These are phyloP conservation scores for Candida gigantensis DNA, from an alignment of 1,139 yeast species.

Conservation along the genomic window DNA sequence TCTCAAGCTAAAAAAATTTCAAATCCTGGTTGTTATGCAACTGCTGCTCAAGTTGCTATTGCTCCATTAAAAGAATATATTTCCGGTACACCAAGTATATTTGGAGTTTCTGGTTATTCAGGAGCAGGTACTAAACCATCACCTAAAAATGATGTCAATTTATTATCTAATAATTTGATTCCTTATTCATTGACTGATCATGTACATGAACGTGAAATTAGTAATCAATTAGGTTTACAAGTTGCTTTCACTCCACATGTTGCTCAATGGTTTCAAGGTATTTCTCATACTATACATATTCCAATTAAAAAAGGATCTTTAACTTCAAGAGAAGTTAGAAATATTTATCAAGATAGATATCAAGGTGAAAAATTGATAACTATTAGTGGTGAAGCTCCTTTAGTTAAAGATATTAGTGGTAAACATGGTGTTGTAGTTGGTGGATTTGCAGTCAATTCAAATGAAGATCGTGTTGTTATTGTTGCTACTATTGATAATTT, in stretches of 20 bases:
- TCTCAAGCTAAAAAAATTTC: slow-evolving; percentile 81
- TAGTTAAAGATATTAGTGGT: slow-evolving; percentile 87
- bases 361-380: slow-evolving; percentile 84
- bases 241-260: slow-evolving; percentile 96
- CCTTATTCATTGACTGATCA: slow-evolving; percentile 97
- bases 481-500: slow-evolving; percentile 95
- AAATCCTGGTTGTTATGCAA: slow-evolving; percentile 98
- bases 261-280: slow-evolving; percentile 99
- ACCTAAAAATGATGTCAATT: slow-evolving; percentile 83
- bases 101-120: slow-evolving; percentile 97
- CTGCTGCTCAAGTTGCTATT: slow-evolving; percentile 93
- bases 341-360: slow-evolving; percentile 84
- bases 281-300: slow-evolving; percentile 85
- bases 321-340: slow-evolving; percentile 79
- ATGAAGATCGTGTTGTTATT: slow-evolving; percentile 86
- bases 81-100: slow-evolving; percentile 74
- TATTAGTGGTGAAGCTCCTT: slow-evolving; percentile 86
- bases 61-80: slow-evolving; percentile 73
- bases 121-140: slow-evolving; percentile 99
- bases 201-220: slow-evolving; percentile 91
- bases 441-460: slow-evolving; percentile 89
- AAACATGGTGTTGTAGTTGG: slow-evolving; percentile 95
- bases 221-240: slow-evolving; percentile 70
- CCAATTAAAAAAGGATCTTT: slow-evolving; percentile 74
- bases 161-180: slow-evolving; percentile 77